phyloP scores from a whole-genome alignment of 2,329 filamentous ascomycete genomes.

The Sporothrix pallida region DNA sequence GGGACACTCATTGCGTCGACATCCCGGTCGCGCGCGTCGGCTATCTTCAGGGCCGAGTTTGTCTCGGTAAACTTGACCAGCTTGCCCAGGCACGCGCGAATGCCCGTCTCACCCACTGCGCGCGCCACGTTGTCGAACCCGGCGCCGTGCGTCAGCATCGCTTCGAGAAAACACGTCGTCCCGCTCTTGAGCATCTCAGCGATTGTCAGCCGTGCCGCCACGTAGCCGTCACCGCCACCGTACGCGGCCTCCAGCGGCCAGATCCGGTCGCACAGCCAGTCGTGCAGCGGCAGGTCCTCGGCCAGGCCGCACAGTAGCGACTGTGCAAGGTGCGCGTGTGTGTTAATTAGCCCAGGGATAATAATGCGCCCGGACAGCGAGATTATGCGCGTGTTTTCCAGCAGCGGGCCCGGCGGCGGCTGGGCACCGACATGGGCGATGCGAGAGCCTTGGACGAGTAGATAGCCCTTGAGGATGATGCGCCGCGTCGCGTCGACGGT shows the following conservation, averaged over 20 bases:
- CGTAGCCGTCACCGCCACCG: constrained; percentile 51
- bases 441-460: neutral
- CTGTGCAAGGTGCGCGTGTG: neutral
- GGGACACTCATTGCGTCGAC: neutral
- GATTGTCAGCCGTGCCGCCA: constrained; percentile 54
- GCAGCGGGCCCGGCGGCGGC: constrained; percentile 10
- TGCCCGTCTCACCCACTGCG: constrained; percentile 38
- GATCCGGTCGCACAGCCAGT: constrained; percentile 58
- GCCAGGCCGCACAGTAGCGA: constrained; percentile 48
- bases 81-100: constrained; percentile 43
- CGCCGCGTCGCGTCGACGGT: constrained; percentile 54
- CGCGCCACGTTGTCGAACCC: constrained; percentile 41
- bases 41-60: constrained; percentile 40
- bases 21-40: neutral
- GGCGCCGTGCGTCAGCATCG: constrained; percentile 50
- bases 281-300: constrained; percentile 56
- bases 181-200: constrained; percentile 58
- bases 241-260: constrained; percentile 48
- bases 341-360: neutral
- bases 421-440: constrained; percentile 42
- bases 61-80: constrained; percentile 48
- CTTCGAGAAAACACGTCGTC: constrained; percentile 59
- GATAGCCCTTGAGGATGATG: constrained; percentile 46
- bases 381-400: constrained; percentile 30
- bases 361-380: constrained; percentile 34